These are phyloP conservation scores for Stephania cephalantha DNA, from an alignment of 164 flowering plant species.

Conservation along the genomic window DNA sequence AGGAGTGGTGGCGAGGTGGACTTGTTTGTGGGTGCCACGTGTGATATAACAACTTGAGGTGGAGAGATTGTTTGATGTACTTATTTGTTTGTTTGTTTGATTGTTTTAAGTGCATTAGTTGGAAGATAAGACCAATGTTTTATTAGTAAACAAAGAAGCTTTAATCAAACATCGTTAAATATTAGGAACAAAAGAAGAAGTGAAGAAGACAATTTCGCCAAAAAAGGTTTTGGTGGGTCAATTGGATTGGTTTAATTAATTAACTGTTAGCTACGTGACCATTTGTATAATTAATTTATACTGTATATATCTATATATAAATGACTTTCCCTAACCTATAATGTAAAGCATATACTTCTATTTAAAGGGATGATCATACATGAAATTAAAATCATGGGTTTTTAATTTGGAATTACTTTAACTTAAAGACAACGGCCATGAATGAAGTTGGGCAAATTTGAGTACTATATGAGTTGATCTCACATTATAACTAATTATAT, in stretches of 20 bases:
- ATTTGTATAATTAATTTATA: neutral
- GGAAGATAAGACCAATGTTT: constrained; percentile 4
- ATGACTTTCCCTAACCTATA: too few relatives aligned
- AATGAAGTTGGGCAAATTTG: too few relatives aligned
- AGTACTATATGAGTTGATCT: too few relatives aligned
- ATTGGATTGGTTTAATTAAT: neutral
- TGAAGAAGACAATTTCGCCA: neutral
- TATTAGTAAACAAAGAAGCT: constrained; percentile 2
- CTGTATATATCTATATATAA: neutral
- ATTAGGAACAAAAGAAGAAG: neutral
- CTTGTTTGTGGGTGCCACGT: neutral
- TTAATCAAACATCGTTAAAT: constrained; percentile 2
- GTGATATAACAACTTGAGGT: constrained; percentile 3
- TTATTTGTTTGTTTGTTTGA: constrained; percentile 11
- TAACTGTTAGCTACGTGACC: too few relatives aligned
- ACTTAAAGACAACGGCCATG: too few relatives aligned
- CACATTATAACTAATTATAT: too few relatives aligned
- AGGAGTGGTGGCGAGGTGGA: neutral
- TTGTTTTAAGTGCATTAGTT: neutral
- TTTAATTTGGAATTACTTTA: too few relatives aligned
- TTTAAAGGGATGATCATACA: too few relatives aligned
- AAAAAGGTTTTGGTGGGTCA: neutral
- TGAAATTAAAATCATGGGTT: too few relatives aligned
- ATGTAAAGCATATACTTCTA: neutral
- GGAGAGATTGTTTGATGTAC: neutral